Evolutionary conservation across 306 rosid genomes (phyloP), one percentile per base, ranked within the genome.

Genomic region (Cucurbita maxima): DNA sequence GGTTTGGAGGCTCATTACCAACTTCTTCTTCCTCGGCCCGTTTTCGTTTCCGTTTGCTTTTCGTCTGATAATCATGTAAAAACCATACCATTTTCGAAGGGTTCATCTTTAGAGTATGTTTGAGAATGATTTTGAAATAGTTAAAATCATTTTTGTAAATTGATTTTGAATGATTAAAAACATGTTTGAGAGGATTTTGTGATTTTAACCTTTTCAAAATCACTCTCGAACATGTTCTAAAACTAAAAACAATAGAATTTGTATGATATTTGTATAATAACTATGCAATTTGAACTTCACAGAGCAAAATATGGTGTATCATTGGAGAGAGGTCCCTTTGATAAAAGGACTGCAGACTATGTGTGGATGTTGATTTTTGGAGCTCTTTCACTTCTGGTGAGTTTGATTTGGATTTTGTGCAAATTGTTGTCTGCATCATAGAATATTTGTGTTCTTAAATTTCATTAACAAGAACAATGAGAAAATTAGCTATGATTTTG

Each of bases 261-360:
- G 38, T 11, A 0, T 52, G 40, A 52, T 37, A 22, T 57, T 30
- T 53, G 15, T 20, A 13, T 67, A 45, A 67, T 6, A 53, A 53
- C 8, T 53, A 71, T 71, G 47, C 67, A 60, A 36, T 7, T 73
- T 53, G 54, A 61, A 36, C 73, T 81, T n/a, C 12, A 18, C 48
- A 90, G 97, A 83, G 90, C 89, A 53, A 85, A 53, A 76, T 90
- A 90, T 85, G 90, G 95, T 11, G 97, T 90, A 71, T 80, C 89
- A 66, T 76, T 87, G 68, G 95, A 90, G 82, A 90, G 80, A 81
- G 88, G 88, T 0, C 80, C 97, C 18, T 90, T 87, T 85, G 89
- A 90, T 81, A 88, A 87, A 82, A 84, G 92, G 81, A 90, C 95
- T 41, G 95, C 90, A 16, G 92, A 90, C 78, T 90, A 77, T 75